Base-by-base conservation (phyloP, 2,329 filamentous ascomycete species). In the Ascochyta pisi region DNA sequence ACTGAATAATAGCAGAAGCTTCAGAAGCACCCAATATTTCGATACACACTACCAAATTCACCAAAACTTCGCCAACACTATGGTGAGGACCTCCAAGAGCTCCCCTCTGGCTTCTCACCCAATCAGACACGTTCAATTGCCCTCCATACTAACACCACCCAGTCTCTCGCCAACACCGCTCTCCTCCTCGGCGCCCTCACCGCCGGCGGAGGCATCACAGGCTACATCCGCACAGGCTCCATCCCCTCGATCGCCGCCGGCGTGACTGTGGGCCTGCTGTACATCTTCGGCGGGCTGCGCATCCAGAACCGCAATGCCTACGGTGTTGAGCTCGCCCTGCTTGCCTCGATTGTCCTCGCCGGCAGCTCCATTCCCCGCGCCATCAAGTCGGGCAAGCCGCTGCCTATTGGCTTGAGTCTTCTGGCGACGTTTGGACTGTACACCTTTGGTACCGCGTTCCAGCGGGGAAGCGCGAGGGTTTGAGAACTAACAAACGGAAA, bases 181-280 rank as follows among this genome's bases (percentile, higher is more conserved):
- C 91, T 89, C 76, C 75, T 90, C 69, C 87, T 98, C 70, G 91
- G 90, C 58, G 83, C 86, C 62, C 83, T 98, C 56, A 97, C 93
- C 55, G 92, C 93, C 47, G 84, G 89, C 54, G 95, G 95, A 67
- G 95, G 95, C 62, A 89, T 91, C 57, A 89, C 90, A 72, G 95
- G 95, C 72, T 99, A 92, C 78, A 82, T 89, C 40, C 88, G 89
- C 74, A 95, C 93, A 0, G 86, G 91, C 56, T 98, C 93, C 23
- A 76, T 96, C 45, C 94, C 94, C 34, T 96, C 92, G 12, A 83
- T 98, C 65, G 87, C 86, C 12, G 95, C 95, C 13, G 95, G 95
- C 48, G 82, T 91, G 64, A 88, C 89, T 31, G 92, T 99, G 63
- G 95, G 95, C 41, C 78, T 82, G 15, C 78, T 91, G 75, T 89